phyloP scores from a whole-genome alignment of 768 basidiomycete genomes.

The Chalciporus piperatus region DNA sequence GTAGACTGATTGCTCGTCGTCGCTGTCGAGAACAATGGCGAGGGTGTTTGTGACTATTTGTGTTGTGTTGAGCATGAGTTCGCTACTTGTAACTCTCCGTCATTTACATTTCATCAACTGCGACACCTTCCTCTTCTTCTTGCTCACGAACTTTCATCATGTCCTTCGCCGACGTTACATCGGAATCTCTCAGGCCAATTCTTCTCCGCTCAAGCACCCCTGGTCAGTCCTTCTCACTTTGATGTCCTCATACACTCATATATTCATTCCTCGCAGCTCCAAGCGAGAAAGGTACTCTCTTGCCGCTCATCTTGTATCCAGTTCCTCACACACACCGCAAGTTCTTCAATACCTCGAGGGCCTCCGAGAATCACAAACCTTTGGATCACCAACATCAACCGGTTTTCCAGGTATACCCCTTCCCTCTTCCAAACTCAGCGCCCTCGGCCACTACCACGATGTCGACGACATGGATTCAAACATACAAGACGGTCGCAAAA shows the following conservation, averaged over 20 bases:
- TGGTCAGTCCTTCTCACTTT: constrained; percentile 41
- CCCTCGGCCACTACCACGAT: constrained; percentile 36
- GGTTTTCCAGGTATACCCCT: constrained; percentile 33
- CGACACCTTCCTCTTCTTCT: constrained; percentile 5
- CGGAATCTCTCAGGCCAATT: constrained; percentile 52
- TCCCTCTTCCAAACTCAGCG: constrained; percentile 48
- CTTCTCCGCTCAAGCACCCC: constrained; percentile 71
- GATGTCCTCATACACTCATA: not conserved
- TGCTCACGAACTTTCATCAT: constrained; percentile 15
- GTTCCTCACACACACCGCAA: constrained; percentile 26
- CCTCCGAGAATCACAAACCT: constrained; percentile 47
- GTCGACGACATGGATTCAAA: constrained; percentile 55
- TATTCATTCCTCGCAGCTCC: constrained; percentile 42
- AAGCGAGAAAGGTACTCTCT: constrained; percentile 66
- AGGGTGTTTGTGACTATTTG: constrained; percentile 20
- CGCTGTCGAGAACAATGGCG: constrained; percentile 23
- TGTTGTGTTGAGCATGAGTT: constrained; percentile 7
- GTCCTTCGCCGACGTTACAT: constrained; percentile 28
- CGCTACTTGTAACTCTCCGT: too few relatives aligned
- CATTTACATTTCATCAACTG: too few relatives aligned
- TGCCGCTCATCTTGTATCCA: not conserved
- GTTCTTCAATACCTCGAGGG: constrained; percentile 68
- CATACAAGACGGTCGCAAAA: constrained; percentile 61
- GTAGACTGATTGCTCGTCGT: not conserved
- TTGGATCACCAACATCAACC: constrained; percentile 28